Conservation (phyloP, 306 rosid species). For the Vicia villosa region DNA sequence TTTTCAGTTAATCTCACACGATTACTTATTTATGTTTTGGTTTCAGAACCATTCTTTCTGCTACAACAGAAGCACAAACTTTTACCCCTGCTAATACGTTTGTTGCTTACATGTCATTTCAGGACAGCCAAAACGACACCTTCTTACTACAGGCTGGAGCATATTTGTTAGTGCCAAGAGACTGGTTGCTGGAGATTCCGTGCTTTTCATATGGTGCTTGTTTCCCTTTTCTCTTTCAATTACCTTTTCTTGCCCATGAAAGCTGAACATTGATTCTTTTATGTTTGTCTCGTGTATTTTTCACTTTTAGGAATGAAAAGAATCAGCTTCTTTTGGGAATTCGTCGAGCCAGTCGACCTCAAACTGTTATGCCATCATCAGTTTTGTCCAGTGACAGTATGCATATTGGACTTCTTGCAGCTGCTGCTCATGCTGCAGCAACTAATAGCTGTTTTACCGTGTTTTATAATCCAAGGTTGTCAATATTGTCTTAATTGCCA, state of each 20-base stretch:
- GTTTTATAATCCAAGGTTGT: slow-evolving; percentile 87
- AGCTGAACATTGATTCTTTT: slow-evolving; percentile 20
- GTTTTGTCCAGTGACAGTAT: slow-evolving; percentile 93
- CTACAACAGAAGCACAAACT: neutral
- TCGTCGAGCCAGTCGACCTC: slow-evolving; percentile 85
- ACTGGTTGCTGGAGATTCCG: slow-evolving; percentile 92
- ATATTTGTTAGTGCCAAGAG: slow-evolving; percentile 97
- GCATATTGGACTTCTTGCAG: slow-evolving; percentile 98
- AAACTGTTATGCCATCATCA: slow-evolving; percentile 92
- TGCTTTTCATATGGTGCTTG: slow-evolving; percentile 88
- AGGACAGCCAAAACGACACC: slow-evolving; percentile 98
- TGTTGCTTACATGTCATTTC: slow-evolving; percentile 45
- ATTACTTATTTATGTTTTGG: slow-evolving; percentile 26
- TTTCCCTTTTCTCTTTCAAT: slow-evolving; percentile 21
- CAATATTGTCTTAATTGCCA: slow-evolving; percentile 30
- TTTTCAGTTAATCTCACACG: neutral
- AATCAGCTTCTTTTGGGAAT: slow-evolving; percentile 93
- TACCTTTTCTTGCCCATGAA: neutral
- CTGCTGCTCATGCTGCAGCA: slow-evolving; percentile 95
- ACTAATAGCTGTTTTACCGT: slow-evolving; percentile 91
- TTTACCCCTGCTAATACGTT: slow-evolving; percentile 33
- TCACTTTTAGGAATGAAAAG: slow-evolving; percentile 73
- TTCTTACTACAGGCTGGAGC: slow-evolving; percentile 96
- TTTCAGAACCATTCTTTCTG: slow-evolving; percentile 18
- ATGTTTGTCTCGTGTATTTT: slow-evolving; percentile 28